phyloP scores from a whole-genome alignment of 2,329 filamentous ascomycete genomes.

The Trichoderma endophyticum region DNA sequence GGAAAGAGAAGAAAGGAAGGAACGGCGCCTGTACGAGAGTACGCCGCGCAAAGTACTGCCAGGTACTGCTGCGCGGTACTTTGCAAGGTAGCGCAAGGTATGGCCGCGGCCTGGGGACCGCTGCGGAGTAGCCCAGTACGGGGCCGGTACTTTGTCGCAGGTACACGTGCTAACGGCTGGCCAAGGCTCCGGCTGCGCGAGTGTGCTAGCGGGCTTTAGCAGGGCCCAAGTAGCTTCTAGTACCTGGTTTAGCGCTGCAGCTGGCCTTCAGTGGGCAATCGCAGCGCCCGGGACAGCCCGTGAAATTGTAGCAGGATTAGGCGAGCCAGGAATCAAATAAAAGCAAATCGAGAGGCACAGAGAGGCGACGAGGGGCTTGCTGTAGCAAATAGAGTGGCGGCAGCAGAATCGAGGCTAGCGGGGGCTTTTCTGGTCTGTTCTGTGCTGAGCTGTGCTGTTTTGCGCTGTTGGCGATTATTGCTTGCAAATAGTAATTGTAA shows the following conservation, averaged over 20 bases:
- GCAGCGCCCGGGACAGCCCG: background rate
- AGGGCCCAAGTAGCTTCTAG: background rate
- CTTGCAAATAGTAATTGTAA: background rate
- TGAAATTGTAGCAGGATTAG: background rate
- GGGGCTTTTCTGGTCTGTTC: background rate
- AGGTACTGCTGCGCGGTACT: background rate
- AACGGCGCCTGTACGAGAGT: background rate
- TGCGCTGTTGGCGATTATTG: background rate
- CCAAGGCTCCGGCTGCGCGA: background rate
- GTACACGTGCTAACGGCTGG: slow-evolving; percentile 7
- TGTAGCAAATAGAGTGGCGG: slow-evolving; percentile 16
- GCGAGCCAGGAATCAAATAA: background rate
- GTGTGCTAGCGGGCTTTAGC: background rate
- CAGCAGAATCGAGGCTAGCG: slow-evolving; percentile 7
- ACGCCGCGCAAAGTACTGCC: background rate
- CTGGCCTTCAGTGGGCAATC: background rate
- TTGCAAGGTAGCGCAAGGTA: background rate
- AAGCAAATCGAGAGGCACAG: background rate
- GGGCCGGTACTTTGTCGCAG: background rate
- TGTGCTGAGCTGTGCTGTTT: background rate
- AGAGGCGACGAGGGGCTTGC: background rate
- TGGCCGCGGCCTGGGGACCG: background rate
- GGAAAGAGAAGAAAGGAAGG: slow-evolving; percentile 10
- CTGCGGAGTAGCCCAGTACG: background rate
- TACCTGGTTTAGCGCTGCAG: background rate